Evolutionary conservation across 2,329 filamentous ascomycete species (phyloP).

Genomic region (Lasiodiplodia gonubiensis): DNA sequence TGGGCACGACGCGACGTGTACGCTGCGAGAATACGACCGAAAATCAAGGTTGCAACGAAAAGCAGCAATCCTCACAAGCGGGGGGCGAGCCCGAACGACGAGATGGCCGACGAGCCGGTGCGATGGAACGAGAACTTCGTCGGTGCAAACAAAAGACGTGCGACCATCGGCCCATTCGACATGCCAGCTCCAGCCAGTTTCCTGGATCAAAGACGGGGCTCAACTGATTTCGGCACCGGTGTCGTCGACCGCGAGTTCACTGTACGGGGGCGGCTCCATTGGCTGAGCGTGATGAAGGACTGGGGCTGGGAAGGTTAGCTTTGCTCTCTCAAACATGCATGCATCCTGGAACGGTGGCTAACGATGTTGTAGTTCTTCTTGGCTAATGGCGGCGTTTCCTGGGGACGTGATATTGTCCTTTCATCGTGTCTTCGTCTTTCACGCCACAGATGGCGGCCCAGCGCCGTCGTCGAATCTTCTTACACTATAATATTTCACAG

Average conservation of each 20-base stretch:
- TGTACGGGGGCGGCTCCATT: conserved; percentile 70
- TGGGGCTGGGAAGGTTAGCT: conserved; percentile 73
- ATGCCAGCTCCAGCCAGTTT: conserved; percentile 31
- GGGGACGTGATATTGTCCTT: background rate
- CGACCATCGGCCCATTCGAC: conserved; percentile 34
- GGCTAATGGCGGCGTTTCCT: background rate
- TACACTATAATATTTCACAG: conserved; percentile 5
- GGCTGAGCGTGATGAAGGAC: conserved; percentile 72
- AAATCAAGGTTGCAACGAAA: conserved; percentile 26
- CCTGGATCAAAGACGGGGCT: conserved; percentile 40
- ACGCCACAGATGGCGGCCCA: background rate
- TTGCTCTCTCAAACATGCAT: background rate
- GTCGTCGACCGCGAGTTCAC: conserved; percentile 65
- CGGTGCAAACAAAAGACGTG: conserved; percentile 35
- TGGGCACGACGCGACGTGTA: conserved; percentile 67
- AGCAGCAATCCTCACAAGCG: conserved; percentile 21
- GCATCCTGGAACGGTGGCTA: background rate
- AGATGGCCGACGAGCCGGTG: conserved; percentile 33
- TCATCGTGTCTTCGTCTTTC: background rate
- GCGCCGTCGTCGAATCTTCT: background rate
- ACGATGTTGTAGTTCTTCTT: conserved; percentile 25
- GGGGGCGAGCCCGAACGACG: conserved; percentile 8
- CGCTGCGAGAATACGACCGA: conserved; percentile 42
- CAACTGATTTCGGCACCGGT: conserved; percentile 36
- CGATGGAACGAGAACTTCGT: conserved; percentile 34